These are phyloP conservation scores for Haematococcus lacustris DNA, from an alignment of 139 green algal genomes.

Conservation along the genomic window DNA sequence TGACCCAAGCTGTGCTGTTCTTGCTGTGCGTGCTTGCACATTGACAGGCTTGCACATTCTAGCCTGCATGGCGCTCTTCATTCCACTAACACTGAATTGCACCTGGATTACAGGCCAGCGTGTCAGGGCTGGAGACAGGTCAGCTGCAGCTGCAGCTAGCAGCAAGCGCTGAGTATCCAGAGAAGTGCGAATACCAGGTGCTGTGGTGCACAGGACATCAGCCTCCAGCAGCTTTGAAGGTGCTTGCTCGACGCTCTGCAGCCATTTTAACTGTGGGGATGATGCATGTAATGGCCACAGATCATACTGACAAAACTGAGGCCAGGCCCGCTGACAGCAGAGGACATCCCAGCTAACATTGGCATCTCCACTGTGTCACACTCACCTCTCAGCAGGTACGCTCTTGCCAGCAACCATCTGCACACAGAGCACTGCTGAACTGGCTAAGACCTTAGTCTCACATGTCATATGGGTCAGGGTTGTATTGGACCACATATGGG, in stretches of 20 bases:
- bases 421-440: too few species aligned
- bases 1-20: conserved; percentile 19
- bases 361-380: conserved; percentile 37
- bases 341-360: conserved; percentile 44
- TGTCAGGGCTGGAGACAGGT: conserved; percentile 35
- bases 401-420: background rate
- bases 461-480: too few species aligned
- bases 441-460: too few species aligned
- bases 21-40: background rate
- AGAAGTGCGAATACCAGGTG: conserved; percentile 49
- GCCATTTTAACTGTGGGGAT: too few species aligned
- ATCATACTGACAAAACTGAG: conserved; percentile 45
- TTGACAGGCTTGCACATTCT: background rate
- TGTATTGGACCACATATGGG: too few species aligned
- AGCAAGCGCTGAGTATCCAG: conserved; percentile 30
- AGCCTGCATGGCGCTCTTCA: background rate
- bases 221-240: too few species aligned
- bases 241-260: background rate
- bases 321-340: conserved; percentile 16
- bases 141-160: conserved; percentile 44
- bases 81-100: background rate
- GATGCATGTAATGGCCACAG: too few species aligned
- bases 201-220: too few species aligned
- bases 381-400: conserved; percentile 38
- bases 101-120: conserved; percentile 33